Base-by-base conservation (phyloP, 129 eudicot genomes). In the Dittrichia graveolens region DNA sequence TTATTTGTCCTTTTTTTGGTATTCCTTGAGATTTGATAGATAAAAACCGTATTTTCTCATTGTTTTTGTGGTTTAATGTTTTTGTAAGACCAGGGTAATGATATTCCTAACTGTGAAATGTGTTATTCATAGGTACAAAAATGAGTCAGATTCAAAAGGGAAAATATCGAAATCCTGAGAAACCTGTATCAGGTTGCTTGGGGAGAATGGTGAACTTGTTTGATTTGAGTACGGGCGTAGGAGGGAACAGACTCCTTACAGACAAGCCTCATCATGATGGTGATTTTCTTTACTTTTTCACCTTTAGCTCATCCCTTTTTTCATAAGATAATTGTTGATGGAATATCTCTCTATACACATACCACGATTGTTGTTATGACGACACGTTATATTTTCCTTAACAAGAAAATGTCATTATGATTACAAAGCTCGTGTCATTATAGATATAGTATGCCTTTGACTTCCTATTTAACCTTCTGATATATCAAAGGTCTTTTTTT, bases 131-230 rank as follows among this genome's bases (percentile, higher is more conserved):
- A 84, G 97, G 88, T 84, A 67, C 8, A 73, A 78, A 67, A 73
- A 86, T 92, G 97, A 91, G 84, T 78, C 81, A 85, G 46, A 66
- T 80, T 75, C 87, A 84, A 34, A 82, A 77, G 68, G 81, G 75
- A 6, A 85, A 77, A 75, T 60, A 59, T 73, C 54, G 54, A 31
- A 79, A 78, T 61, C 74, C 75, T 72, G 89, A 86, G 47, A 83
- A 88, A 71, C 82, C 87, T 42, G 40, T 79, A 59, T 85, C 96
- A 65, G 96, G 92, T 71, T 91, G 97, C 75, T 82, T 88, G 83
- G 91, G 97, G 61, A 84, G 88, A 86, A 85, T 88, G 89, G 97
- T 81, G 63, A 84, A 91, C 81, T 83, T 88, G 41, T 91, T 88
- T 66, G 96, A 91, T 73, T 55, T 84, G 73, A 81, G 76, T 61